These are phyloP conservation scores for Berkeleyomyces basicola DNA, from an alignment of 2,329 filamentous ascomycete genomes.

Conservation along the genomic window DNA sequence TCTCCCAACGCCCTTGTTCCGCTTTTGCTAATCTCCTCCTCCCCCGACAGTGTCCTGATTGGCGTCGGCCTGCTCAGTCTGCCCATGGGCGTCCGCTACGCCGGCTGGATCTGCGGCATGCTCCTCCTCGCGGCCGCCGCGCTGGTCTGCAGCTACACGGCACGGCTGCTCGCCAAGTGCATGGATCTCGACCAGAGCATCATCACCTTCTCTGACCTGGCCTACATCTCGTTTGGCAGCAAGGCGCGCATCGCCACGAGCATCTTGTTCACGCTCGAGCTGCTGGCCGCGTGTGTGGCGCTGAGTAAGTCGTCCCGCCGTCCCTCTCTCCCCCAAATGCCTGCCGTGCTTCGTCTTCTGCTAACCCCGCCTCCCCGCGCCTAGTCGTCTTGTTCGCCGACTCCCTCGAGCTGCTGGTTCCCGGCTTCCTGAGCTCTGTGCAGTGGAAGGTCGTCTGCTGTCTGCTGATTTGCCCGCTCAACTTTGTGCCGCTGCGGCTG, in stretches of 20 bases:
- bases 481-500: slow-evolving; percentile 66
- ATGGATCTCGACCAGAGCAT: slow-evolving; percentile 71
- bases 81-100: slow-evolving; percentile 72
- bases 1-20: not conserved
- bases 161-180: slow-evolving; percentile 69
- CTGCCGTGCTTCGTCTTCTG: not conserved
- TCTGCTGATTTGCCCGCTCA: slow-evolving; percentile 60
- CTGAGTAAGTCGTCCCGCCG: slow-evolving; percentile 24
- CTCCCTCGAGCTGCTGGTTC: slow-evolving; percentile 64
- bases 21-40: slow-evolving; percentile 9
- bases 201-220: slow-evolving; percentile 88
- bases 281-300: slow-evolving; percentile 77
- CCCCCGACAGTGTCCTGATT: slow-evolving; percentile 49
- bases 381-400: slow-evolving; percentile 78
- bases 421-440: slow-evolving; percentile 44
- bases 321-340: not conserved
- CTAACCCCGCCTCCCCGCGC: not conserved
- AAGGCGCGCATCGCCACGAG: slow-evolving; percentile 69
- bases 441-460: slow-evolving; percentile 80
- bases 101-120: slow-evolving; percentile 76
- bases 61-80: slow-evolving; percentile 80
- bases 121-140: slow-evolving; percentile 58
- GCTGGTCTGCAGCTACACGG: slow-evolving; percentile 67
- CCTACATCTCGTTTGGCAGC: slow-evolving; percentile 76
- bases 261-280: slow-evolving; percentile 71